Conservation (phyloP, 2,329 filamentous ascomycete genomes). For the Penicillium frequentans region DNA sequence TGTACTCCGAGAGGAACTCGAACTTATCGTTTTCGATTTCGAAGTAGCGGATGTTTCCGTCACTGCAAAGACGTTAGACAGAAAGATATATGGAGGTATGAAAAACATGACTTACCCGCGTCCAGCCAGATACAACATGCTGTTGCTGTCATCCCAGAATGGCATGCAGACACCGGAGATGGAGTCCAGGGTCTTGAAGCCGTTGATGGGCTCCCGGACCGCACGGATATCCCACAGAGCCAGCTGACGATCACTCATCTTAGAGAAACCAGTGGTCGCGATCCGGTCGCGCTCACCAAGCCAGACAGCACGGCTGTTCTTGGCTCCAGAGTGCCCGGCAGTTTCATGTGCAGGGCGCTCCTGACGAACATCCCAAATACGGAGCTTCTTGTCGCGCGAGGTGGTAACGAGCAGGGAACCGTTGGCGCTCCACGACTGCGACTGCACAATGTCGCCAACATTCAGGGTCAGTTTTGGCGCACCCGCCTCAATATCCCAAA, state of each 20-base stretch:
- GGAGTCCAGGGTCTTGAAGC: slow-evolving; percentile 86
- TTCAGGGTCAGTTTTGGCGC: slow-evolving; percentile 73
- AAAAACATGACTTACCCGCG: slow-evolving; percentile 70
- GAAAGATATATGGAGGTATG: not conserved
- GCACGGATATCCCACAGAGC: slow-evolving; percentile 92
- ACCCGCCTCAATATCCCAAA: slow-evolving; percentile 89
- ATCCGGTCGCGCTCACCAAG: slow-evolving; percentile 95
- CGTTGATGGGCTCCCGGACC: slow-evolving; percentile 76
- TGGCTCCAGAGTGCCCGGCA: slow-evolving; percentile 84
- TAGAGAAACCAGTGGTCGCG: slow-evolving; percentile 94
- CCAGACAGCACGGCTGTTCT: slow-evolving; percentile 97
- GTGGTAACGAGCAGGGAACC: slow-evolving; percentile 87
- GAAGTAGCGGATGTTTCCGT: slow-evolving; percentile 98
- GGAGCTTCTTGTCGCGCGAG: slow-evolving; percentile 95
- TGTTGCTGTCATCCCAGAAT: slow-evolving; percentile 97
- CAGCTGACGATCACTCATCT: slow-evolving; percentile 96
- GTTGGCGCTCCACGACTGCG: slow-evolving; percentile 90
- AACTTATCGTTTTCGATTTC: slow-evolving; percentile 99
- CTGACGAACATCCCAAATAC: slow-evolving; percentile 96
- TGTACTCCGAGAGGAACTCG: slow-evolving; percentile 94
- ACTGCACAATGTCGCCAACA: slow-evolving; percentile 90
- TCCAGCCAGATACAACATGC: slow-evolving; percentile 92
- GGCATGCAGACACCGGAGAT: slow-evolving; percentile 99
- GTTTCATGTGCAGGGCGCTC: slow-evolving; percentile 83
- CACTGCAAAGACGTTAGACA: slow-evolving; percentile 53